A percentile compares a stretch with the other conserved stretches of the same genome.
Conservation (phyloP, 2,329 filamentous ascomycete genomes). For the Penicillium sp. region DNA sequence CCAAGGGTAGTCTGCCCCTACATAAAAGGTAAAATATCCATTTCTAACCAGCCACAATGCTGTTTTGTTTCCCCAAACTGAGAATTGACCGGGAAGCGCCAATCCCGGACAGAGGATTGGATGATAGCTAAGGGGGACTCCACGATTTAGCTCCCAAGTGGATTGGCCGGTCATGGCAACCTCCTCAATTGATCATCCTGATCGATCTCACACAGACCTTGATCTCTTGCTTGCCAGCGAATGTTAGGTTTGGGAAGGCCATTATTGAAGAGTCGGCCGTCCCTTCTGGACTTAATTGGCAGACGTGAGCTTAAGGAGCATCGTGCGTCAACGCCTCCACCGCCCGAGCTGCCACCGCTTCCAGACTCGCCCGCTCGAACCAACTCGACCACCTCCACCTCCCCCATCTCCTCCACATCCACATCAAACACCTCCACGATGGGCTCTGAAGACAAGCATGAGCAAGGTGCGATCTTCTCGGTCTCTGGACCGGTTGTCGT, state of each 20-base stretch:
- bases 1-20: background rate
- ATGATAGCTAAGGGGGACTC: conserved; percentile 21
- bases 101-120: conserved; percentile 23
- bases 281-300: conserved; percentile 61
- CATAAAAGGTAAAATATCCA: background rate
- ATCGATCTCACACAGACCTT: background rate
- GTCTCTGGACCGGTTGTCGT: conserved; percentile 87
- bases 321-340: conserved; percentile 31
- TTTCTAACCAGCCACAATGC: background rate
- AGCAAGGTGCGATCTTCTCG: conserved; percentile 68
- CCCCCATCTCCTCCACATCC: conserved; percentile 27
- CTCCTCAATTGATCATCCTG: background rate
- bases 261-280: conserved; percentile 60
- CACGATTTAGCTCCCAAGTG: conserved; percentile 13
- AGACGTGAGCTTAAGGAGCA: conserved; percentile 13
- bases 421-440: conserved; percentile 37
- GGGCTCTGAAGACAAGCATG: conserved; percentile 52
- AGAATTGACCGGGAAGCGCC: conserved; percentile 4
- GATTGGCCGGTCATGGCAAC: background rate
- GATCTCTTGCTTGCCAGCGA: conserved; percentile 25
- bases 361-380: conserved; percentile 44
- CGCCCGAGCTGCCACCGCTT: conserved; percentile 46
- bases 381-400: conserved; percentile 39
- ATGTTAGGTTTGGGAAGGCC: conserved; percentile 60
- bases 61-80: background rate